These are phyloP conservation scores for Chimonanthus praecox DNA, from an alignment of 164 flowering plant species.

Conservation along the genomic window DNA sequence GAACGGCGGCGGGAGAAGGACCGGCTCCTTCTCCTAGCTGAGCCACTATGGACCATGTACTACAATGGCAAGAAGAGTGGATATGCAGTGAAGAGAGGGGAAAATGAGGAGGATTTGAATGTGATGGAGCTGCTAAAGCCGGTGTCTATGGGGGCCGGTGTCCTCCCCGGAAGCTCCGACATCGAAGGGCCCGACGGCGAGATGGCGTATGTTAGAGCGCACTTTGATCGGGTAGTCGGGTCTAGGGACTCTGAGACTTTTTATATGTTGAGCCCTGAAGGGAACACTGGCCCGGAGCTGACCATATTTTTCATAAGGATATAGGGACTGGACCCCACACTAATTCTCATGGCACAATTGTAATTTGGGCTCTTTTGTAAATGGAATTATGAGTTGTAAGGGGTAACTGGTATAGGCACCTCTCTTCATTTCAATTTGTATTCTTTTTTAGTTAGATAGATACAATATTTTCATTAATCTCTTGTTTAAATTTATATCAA, in stretches of 20 bases:
- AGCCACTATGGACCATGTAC: constrained; percentile 75
- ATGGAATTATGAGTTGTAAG: no score
- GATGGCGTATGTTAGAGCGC: constrained; percentile 67
- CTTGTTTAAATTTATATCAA: no score
- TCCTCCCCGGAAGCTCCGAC: constrained; percentile 41
- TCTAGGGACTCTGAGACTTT: constrained; percentile 75
- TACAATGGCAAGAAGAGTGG: constrained; percentile 71
- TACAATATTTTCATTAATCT: no score
- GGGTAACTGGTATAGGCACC: no score
- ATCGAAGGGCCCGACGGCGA: constrained; percentile 61
- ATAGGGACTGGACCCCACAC: constrained; percentile 5
- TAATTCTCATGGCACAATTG: no score
- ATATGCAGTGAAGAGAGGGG: constrained; percentile 53
- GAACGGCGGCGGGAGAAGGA: constrained; percentile 43
- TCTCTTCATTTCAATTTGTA: no score
- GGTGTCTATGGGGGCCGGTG: constrained; percentile 82
- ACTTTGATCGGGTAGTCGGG: constrained; percentile 72
- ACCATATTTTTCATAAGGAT: constrained; percentile 73
- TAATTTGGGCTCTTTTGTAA: no score
- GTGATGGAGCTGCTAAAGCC: constrained; percentile 60
- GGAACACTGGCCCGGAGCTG: constrained; percentile 71
- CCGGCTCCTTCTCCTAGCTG: constrained; percentile 48
- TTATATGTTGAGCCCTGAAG: constrained; percentile 81
- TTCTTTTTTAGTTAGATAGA: no score
- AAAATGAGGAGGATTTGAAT: constrained; percentile 51